Percentiles rank a stretch among this genome's conserved stretches.
These are phyloP conservation scores for Coemansia sp. DNA, from an alignment of 192 early-diverging fungal genomes.

Conservation along the genomic window DNA sequence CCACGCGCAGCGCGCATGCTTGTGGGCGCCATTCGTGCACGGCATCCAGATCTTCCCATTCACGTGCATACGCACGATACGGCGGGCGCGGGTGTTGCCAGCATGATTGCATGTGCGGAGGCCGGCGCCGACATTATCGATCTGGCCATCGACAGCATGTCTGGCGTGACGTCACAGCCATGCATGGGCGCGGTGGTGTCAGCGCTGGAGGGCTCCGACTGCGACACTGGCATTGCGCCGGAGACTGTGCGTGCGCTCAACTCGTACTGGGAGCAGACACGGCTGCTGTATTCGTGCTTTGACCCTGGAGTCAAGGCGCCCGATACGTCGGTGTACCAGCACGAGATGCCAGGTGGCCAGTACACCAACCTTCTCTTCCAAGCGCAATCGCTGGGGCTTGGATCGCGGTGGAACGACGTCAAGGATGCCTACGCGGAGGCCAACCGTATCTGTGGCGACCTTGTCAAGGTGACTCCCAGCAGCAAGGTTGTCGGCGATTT, in stretches of 20 bases:
- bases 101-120: constrained; percentile 88
- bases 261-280: constrained; percentile 95
- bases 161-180: constrained; percentile 94
- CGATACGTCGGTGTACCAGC: constrained; percentile 90
- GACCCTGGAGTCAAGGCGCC: constrained; percentile 86
- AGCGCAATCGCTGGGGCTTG: constrained; percentile 89
- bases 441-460: constrained; percentile 90
- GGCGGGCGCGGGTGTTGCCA: constrained; percentile 93
- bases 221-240: constrained; percentile 83
- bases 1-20: constrained; percentile 85
- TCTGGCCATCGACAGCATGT: constrained; percentile 91
- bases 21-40: constrained; percentile 82
- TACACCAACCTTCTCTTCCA: constrained; percentile 99
- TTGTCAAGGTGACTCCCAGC: constrained; percentile 97
- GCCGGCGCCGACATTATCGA: constrained; percentile 95
- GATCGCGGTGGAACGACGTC: constrained; percentile 91
- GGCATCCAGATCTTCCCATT: constrained; percentile 88
- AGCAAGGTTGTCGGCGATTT: constrained; percentile 98
- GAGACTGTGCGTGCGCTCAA: constrained; percentile 83
- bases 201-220: constrained; percentile 74
- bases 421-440: constrained; percentile 89
- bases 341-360: constrained; percentile 98
- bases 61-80: constrained; percentile 98
- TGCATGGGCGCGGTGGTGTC: constrained; percentile 94
- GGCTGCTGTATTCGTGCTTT: constrained; percentile 95